Evolutionary conservation across 352 stramenopile species (phyloP).

Genomic region (Phytophthora tubulina): DNA sequence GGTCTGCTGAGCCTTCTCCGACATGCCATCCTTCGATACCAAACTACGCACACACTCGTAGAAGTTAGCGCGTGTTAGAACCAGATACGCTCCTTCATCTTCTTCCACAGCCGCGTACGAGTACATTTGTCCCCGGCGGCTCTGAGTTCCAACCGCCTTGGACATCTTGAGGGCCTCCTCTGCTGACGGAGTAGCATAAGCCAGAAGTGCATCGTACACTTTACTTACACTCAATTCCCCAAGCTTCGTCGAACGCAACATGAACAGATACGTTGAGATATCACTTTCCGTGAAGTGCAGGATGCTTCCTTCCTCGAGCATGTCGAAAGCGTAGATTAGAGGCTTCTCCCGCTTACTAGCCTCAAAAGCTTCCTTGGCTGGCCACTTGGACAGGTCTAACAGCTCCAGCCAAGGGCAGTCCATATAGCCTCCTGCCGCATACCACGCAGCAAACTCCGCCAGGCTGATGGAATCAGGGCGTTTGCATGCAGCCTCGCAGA

Average conservation of each 20-base stretch:
- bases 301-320: conserved; percentile 86
- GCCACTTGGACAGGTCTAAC: conserved; percentile 96
- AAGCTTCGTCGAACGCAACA: conserved; percentile 85
- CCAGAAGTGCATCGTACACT: conserved; percentile 82
- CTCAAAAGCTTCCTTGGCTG: conserved; percentile 87
- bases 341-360: conserved; percentile 89
- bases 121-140: conserved; percentile 60
- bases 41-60: conserved; percentile 90
- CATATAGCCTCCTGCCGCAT: conserved; percentile 94
- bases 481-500: conserved; percentile 74
- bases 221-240: conserved; percentile 74
- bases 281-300: conserved; percentile 87
- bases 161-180: conserved; percentile 80
- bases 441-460: conserved; percentile 97
- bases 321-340: conserved; percentile 88
- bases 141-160: conserved; percentile 52
- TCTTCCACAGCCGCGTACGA: conserved; percentile 85
- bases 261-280: conserved; percentile 88
- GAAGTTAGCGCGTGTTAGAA: conserved; percentile 83
- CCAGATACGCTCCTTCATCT: conserved; percentile 85
- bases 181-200: conserved; percentile 74
- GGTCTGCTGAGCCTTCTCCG: conserved; percentile 86
- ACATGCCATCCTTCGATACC: conserved; percentile 81
- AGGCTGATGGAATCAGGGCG: conserved; percentile 89
- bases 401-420: conserved; percentile 97